These are phyloP conservation scores for Trypanosoma melophagium DNA, from an alignment of 208 protist genomes.

Conservation along the genomic window DNA sequence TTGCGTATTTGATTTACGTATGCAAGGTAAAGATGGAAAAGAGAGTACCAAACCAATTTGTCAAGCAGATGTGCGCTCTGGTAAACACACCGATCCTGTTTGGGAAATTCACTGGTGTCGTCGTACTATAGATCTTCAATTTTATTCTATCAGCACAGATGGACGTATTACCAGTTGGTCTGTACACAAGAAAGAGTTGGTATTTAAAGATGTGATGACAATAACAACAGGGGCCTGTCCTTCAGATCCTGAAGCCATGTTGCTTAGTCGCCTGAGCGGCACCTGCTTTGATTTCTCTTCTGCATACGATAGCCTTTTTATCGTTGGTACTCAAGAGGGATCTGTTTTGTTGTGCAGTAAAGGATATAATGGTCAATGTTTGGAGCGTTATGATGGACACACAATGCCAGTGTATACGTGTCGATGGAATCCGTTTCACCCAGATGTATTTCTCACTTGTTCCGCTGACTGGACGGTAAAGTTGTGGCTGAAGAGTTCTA, in stretches of 20 bases:
- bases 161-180: conserved; percentile 95
- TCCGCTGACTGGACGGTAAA: conserved; percentile 97
- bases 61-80: conserved; percentile 90
- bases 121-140: conserved; percentile 73
- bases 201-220: conserved; percentile 92
- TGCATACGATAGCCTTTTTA: conserved; percentile 85
- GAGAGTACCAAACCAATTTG: conserved; percentile 82
- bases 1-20: conserved; percentile 93
- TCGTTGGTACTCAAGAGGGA: conserved; percentile 97
- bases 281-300: conserved; percentile 96
- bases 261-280: conserved; percentile 90
- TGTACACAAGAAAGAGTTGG: conserved; percentile 94
- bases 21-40: conserved; percentile 42
- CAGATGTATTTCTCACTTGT: conserved; percentile 93
- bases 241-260: conserved; percentile 81
- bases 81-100: conserved; percentile 97
- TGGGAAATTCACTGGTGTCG: conserved; percentile 92
- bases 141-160: conserved; percentile 96
- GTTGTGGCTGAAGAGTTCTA: conserved; percentile 92
- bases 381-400: conserved; percentile 93
- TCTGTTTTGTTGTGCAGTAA: conserved; percentile 95
- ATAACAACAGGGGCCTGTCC: conserved; percentile 69
- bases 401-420: conserved; percentile 94
- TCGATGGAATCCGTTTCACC: conserved; percentile 96
- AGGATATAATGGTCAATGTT: conserved; percentile 93